Percentiles rank a stretch among this genome's conserved stretches.
These are phyloP conservation scores for Chenopodium berlandieri DNA, from an alignment of 148 eudicot genomes.

Conservation along the genomic window DNA sequence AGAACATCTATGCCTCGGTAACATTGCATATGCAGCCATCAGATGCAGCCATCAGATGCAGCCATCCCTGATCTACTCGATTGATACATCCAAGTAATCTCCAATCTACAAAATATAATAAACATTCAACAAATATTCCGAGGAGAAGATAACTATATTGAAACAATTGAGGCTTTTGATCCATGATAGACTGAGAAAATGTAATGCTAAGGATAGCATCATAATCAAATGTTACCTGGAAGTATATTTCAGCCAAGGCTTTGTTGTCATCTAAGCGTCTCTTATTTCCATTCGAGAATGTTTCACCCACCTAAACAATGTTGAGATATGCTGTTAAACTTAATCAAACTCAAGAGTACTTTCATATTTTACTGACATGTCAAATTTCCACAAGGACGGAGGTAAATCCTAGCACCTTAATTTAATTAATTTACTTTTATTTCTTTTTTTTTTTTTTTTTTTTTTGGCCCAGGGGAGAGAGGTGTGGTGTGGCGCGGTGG, in stretches of 20 bases:
- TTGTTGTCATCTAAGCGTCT: conserved; percentile 41
- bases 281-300: conserved; percentile 41
- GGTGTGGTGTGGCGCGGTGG: not conserved
- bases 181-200: not conserved
- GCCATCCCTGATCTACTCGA: conserved; percentile 25
- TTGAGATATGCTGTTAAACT: conserved; percentile 10
- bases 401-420: not conserved
- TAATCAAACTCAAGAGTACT: not conserved
- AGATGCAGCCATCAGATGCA: not conserved
- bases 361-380: not conserved
- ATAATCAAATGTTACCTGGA: conserved; percentile 30
- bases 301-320: conserved; percentile 40
- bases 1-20: not conserved
- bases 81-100: conserved; percentile 50
- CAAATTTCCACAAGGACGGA: not conserved
- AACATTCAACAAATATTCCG: not conserved
- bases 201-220: not conserved
- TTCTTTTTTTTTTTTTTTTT: too few relatives aligned
- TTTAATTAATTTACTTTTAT: too few relatives aligned
- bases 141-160: not conserved
- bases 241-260: conserved; percentile 39
- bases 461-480: not conserved
- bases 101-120: conserved; percentile 31
- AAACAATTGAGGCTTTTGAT: not conserved
- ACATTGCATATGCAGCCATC: too few relatives aligned